These are phyloP conservation scores for Xylaria longipes DNA, from an alignment of 495 filamentous ascomycete genomes.

Conservation along the genomic window DNA sequence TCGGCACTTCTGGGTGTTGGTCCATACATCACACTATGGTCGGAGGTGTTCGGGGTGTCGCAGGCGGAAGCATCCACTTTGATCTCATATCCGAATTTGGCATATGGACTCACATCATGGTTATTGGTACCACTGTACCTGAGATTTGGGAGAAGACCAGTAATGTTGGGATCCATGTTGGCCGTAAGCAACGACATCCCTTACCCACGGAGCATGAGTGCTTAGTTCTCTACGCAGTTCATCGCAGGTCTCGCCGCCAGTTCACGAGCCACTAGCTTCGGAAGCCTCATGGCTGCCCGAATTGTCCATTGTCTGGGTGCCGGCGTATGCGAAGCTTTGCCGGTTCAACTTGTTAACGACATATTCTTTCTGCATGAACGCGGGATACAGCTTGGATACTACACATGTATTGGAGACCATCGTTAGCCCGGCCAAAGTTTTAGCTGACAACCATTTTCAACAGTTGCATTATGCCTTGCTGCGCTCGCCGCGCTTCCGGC, in stretches of 20 bases:
- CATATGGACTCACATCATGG: conserved; percentile 65
- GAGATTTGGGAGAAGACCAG: conserved; percentile 63
- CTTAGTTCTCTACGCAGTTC: conserved; percentile 47
- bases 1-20: conserved; percentile 62
- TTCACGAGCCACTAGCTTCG: conserved; percentile 57
- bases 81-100: conserved; percentile 67
- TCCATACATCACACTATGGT: conserved; percentile 66
- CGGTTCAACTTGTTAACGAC: conserved; percentile 70
- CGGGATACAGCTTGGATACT: conserved; percentile 63
- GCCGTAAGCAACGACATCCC: conserved; percentile 47
- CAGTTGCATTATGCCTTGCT: conserved; percentile 62
- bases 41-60: conserved; percentile 59
- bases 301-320: conserved; percentile 63
- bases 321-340: conserved; percentile 66
- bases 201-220: not conserved
- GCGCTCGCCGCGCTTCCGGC: conserved; percentile 45
- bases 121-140: conserved; percentile 65
- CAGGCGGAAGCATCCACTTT: conserved; percentile 59
- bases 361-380: conserved; percentile 71
- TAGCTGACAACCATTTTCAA: not conserved
- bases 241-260: conserved; percentile 62
- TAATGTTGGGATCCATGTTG: conserved; percentile 59
- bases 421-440: not conserved
- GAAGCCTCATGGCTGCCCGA: conserved; percentile 60
- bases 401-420: conserved; percentile 53